A percentile compares a stretch with the other conserved stretches of the same genome.
Evolutionary conservation across 2,329 filamentous ascomycete species (phyloP).

Genomic region (Boeremia exigua): DNA sequence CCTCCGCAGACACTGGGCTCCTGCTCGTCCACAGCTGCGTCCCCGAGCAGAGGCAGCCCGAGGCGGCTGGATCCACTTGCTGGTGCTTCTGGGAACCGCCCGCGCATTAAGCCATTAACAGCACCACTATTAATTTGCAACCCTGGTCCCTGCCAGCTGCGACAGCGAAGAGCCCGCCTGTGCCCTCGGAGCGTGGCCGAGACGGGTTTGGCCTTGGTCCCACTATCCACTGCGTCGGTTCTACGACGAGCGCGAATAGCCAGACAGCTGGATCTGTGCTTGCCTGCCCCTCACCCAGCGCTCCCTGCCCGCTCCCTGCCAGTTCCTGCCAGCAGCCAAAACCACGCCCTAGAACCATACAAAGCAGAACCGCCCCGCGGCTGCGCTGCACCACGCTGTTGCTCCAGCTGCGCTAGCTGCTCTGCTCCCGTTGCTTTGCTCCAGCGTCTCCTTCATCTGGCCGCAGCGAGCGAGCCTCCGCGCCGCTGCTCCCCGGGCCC

Average conservation of each 20-base stretch:
- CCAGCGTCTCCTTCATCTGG: no score
- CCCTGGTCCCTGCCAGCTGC: slow-evolving; percentile 25
- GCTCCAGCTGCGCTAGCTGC: no score
- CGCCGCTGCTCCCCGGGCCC: no score
- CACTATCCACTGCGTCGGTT: slow-evolving; percentile 28
- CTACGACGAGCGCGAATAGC: slow-evolving; percentile 22
- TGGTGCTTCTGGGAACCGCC: slow-evolving; percentile 29
- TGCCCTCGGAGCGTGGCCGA: slow-evolving; percentile 25
- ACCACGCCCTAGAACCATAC: no score
- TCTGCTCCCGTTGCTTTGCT: no score
- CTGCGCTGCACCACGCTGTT: no score
- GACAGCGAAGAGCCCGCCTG: slow-evolving; percentile 8
- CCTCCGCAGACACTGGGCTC: slow-evolving; percentile 25
- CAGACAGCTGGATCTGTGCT: background rate
- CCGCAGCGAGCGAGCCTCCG: no score
- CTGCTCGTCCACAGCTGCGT: slow-evolving; percentile 21
- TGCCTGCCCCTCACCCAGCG: slow-evolving; percentile 5
- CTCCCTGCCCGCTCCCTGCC: background rate
- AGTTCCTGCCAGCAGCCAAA: no score
- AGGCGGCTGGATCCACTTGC: slow-evolving; percentile 28
- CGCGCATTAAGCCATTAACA: slow-evolving; percentile 28
- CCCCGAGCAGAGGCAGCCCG: slow-evolving; percentile 20
- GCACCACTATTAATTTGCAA: slow-evolving; percentile 29
- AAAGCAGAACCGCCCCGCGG: no score
- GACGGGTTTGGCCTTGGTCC: slow-evolving; percentile 20